A percentile compares a stretch with the other conserved stretches of the same genome.
Evolutionary conservation across 352 stramenopile species (phyloP).

Genomic region (Globisporangium cystogenes): DNA sequence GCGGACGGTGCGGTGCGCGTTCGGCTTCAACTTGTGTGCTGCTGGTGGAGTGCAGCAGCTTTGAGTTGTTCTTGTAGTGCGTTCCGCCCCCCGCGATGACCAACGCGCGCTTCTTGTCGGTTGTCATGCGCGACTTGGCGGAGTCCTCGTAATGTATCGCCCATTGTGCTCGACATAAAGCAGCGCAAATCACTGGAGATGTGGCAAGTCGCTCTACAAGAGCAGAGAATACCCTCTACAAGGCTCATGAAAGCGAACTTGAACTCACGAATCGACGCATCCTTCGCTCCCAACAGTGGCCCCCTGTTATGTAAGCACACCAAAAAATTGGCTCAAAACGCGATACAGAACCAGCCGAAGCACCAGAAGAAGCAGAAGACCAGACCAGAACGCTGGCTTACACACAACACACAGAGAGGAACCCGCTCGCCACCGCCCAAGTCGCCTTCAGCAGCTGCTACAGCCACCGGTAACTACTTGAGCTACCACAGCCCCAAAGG

Average conservation of each 20-base stretch:
- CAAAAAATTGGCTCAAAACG: no score
- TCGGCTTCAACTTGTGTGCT: constrained; percentile 1
- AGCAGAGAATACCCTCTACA: neutral
- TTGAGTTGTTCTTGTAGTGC: no score
- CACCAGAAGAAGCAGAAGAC: neutral
- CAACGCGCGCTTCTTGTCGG: neutral
- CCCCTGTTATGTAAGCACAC: no score
- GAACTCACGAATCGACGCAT: neutral
- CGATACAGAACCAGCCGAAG: neutral
- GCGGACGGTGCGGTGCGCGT: neutral
- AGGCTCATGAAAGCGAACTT: neutral
- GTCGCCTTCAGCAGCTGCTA: no score
- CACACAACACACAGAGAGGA: neutral
- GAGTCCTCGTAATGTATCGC: no score
- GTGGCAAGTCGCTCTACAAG: neutral
- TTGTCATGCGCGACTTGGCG: no score
- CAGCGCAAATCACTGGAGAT: neutral
- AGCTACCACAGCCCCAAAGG: no score
- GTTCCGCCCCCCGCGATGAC: no score
- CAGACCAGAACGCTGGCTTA: neutral
- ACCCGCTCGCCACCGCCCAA: neutral
- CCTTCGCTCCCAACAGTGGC: neutral
- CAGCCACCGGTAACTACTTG: no score
- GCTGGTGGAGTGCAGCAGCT: no score
- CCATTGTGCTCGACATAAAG: no score